Evolutionary conservation across 2,329 filamentous ascomycete genomes (phyloP), one percentile per base, ranked within the genome.

Genomic region (Magnaporthales sp.): DNA sequence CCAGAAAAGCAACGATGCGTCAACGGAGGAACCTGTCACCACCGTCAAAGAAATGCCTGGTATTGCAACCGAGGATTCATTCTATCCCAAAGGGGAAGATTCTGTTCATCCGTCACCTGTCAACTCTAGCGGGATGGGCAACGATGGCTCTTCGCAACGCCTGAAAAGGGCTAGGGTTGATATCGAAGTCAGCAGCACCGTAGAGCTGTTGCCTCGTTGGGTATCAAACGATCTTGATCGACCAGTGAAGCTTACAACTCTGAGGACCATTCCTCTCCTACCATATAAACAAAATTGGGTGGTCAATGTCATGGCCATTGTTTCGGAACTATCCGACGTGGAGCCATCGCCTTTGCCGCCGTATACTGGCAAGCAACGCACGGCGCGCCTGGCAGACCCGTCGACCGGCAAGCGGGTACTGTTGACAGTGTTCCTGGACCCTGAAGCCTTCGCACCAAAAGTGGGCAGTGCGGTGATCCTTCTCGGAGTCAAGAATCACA

Each of bases 211-310:
- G 2, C 73, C 80, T 2, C 76, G 80, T 2, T 78, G 77, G 67
- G 75, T 79, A 65, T 80, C 78, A 74, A 75, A 78, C 65, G 72
- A 81, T 64, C 76, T 73, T 0, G 76, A 54, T 29, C 75, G 73
- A 0, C 81, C 83, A 0, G 75, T 85, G 19, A 85, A 83, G 69
- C 80, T 86, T 30, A 86, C 83, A 0, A 77, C 77, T 3, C 76
- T 86, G 13, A 77, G 77, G 62, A 76, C 79, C 7, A 81, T 86
- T 63, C 81, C 83, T 0, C 75, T 80, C 68, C 78, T 86, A 0
- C 84, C 83, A 1, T 86, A 84, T 73, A 80, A 81, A 66, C 83
- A 86, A 67, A 86, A 86, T 71, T 87, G 83, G 84, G 81, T 81
- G 62, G 79, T 83, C 72, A 86, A 86, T 68, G 75, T 85, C 7